Base-by-base conservation (phyloP, 2,329 filamentous ascomycete species). In the Eurotiales sp. region DNA sequence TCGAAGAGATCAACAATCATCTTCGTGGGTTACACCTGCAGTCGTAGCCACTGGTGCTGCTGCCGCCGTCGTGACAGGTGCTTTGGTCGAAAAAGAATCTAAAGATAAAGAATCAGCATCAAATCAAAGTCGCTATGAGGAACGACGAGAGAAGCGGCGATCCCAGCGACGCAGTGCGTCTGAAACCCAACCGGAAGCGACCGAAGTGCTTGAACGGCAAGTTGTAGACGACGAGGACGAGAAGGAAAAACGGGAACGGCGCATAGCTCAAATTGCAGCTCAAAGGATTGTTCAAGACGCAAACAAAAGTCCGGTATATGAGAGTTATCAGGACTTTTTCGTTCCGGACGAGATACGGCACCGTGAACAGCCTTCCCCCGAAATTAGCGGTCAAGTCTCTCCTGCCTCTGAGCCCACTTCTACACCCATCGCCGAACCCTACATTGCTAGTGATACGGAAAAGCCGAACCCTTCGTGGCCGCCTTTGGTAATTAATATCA, bases 401-500 rank as follows among this genome's bases (percentile, higher is more conserved):
- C 65, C 67, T 12, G 58, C 62, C 14, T 62, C 56, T 43, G 63
- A 66, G 36, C 44, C 42, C 14, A 53, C n/a, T n/a, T n/a, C 53
- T n/a, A 52, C 57, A 12, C 57, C 58, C 14, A 57, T 61, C 11
- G 50, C 59, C 17, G 51, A 51, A 15, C 56, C 46, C 36, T 57
- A 64, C 17, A 15, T 50, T 36, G 46, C 32, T 8, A 55, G 34
- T 25, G 44, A 48, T 19, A 42, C 37, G 22, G 47, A 47, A 15
- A 23, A 43, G 21, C 27, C 27, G 19, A 39, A 55, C 39, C 55
- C 70, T 8, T 72, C 71, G 14, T 77, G 72, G 67, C 64, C 68
- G 15, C 75, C 83, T 17, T 80, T 80, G 10, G 65, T 61, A n/a
- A 68, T 84, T 14, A 80, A 77, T 39, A 66, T 83, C 21, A 80